These are phyloP conservation scores for Puccinia polysora DNA, from an alignment of 1,284 basidiomycete species.

Conservation along the genomic window DNA sequence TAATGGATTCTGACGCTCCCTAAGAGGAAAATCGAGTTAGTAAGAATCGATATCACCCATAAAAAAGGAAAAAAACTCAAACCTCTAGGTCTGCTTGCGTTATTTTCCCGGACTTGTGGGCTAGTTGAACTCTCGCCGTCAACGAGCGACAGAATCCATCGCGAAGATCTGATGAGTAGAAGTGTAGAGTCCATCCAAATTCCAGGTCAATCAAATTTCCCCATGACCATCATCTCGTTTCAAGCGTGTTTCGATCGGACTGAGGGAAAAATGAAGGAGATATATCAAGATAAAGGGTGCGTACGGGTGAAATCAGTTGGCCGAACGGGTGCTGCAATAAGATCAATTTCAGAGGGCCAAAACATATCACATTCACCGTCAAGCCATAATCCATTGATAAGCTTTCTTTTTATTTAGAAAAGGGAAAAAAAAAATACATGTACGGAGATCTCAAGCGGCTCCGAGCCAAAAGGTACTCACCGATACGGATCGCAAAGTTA, in stretches of 20 bases:
- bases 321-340: constrained; percentile 4
- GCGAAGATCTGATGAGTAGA: constrained; percentile 62
- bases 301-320: constrained; percentile 46
- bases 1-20: constrained; percentile 18
- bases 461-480: constrained; percentile 54
- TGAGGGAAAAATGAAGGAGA: not conserved
- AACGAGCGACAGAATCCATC: constrained; percentile 78
- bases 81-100: constrained; percentile 41
- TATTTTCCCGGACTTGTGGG: constrained; percentile 47
- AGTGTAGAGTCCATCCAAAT: not conserved
- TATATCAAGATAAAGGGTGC: not conserved
- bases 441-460: not conserved
- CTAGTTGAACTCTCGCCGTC: constrained; percentile 62
- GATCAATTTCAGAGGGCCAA: not conserved
- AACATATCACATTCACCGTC: no score
- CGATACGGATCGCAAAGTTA: constrained; percentile 69
- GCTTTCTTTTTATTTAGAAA: not conserved
- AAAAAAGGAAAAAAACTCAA: not conserved
- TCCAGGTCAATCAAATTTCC: not conserved
- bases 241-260: no score
- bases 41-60: not conserved
- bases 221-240: no score
- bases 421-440: not conserved
- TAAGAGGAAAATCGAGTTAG: constrained; percentile 46
- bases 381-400: no score